Evolutionary conservation across 441 rosid genomes (phyloP).

Genomic region (Brassica balearica): DNA sequence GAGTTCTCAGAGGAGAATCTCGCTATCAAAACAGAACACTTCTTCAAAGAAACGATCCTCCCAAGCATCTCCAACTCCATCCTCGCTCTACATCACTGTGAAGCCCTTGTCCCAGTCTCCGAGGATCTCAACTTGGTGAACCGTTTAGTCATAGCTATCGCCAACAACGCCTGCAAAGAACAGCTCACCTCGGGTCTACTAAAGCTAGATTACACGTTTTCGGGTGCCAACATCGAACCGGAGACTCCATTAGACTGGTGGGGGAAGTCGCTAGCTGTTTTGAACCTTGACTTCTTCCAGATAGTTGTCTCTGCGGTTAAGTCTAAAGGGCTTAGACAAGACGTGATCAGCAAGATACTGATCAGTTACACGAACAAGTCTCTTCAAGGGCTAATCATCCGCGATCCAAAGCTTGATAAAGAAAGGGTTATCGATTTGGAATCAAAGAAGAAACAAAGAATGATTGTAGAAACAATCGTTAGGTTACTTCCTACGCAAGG

Average conservation of each 20-base stretch:
- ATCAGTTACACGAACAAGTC: constrained; percentile 83
- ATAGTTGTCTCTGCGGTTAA: constrained; percentile 80
- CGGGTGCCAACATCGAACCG: constrained; percentile 57
- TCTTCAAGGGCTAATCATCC: constrained; percentile 69
- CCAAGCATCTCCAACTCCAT: constrained; percentile 73
- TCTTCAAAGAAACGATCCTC: constrained; percentile 65
- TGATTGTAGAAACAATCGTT: constrained; percentile 73
- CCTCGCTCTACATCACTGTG: constrained; percentile 74
- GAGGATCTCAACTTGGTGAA: constrained; percentile 77
- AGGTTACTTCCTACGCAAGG: constrained; percentile 62
- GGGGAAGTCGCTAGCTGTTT: constrained; percentile 79
- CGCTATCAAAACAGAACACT: constrained; percentile 64
- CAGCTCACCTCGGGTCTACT: constrained; percentile 88
- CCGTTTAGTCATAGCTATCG: constrained; percentile 74
- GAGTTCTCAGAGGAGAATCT: constrained; percentile 65
- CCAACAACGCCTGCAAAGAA: constrained; percentile 92
- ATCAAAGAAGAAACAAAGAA: constrained; percentile 74
- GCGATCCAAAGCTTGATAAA: constrained; percentile 70
- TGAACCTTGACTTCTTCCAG: constrained; percentile 84
- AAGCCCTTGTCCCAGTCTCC: constrained; percentile 64
- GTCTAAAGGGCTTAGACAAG: constrained; percentile 92
- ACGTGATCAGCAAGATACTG: constrained; percentile 91
- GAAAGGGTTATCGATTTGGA: constrained; percentile 69
- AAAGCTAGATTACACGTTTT: constrained; percentile 80
- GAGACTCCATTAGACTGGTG: constrained; percentile 93